Percentiles rank a stretch among this genome's conserved stretches.
Evolutionary conservation across 495 filamentous ascomycete species (phyloP).

Genomic region (Trichoderma erinaceum): DNA sequence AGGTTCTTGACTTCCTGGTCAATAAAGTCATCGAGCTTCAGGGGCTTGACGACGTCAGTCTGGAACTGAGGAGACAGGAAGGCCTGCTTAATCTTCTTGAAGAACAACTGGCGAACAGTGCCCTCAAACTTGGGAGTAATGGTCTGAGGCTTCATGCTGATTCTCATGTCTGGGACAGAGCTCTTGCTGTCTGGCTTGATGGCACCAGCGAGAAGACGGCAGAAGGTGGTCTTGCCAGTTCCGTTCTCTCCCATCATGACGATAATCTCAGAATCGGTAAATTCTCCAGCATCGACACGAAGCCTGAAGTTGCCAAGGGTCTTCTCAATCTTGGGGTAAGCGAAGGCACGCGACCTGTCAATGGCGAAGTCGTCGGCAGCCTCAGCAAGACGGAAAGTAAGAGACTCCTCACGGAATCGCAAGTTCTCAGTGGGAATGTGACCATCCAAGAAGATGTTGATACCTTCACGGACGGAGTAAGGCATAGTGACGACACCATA

Average conservation of each 20-base stretch:
- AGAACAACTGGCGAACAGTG: slow-evolving; percentile 77
- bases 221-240: slow-evolving; percentile 93
- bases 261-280: slow-evolving; percentile 96
- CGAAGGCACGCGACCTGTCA: slow-evolving; percentile 78
- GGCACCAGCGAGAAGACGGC: slow-evolving; percentile 86
- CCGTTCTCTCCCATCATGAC: slow-evolving; percentile 99
- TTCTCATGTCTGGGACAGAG: slow-evolving; percentile 85
- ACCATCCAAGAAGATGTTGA: slow-evolving; percentile 99
- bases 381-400: slow-evolving; percentile 94
- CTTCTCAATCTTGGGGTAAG: slow-evolving; percentile 88
- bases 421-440: slow-evolving; percentile 97
- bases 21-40: slow-evolving; percentile 97
- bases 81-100: slow-evolving; percentile 83
- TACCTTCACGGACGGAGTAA: slow-evolving; percentile 93
- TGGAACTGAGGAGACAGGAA: slow-evolving; percentile 97
- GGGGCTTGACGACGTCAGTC: slow-evolving; percentile 97
- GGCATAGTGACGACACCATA: slow-evolving; percentile 99
- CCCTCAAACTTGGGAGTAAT: slow-evolving; percentile 97
- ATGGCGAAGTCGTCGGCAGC: slow-evolving; percentile 83
- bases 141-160: slow-evolving; percentile 99
- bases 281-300: slow-evolving; percentile 69
- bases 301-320: slow-evolving; percentile 87
- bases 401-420: slow-evolving; percentile 93
- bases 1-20: slow-evolving; percentile 98
- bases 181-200: slow-evolving; percentile 75